Evolutionary conservation across 2,329 filamentous ascomycete genomes (phyloP).

Genomic region (Phoma sp.): DNA sequence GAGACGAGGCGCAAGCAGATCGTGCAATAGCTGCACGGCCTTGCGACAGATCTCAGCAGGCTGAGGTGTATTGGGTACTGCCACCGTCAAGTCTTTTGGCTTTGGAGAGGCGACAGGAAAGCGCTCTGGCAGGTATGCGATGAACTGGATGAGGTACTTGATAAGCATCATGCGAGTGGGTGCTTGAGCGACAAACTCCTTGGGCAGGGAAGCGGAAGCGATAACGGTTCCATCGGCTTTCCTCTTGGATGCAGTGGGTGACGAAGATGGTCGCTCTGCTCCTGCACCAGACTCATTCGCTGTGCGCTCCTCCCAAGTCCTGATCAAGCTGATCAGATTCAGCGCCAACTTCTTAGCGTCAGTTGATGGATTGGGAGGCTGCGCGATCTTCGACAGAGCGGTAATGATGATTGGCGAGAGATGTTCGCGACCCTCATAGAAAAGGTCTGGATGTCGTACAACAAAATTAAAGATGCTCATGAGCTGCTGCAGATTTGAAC

Average conservation of each 20-base stretch:
- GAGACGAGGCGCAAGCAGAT: conserved; percentile 82
- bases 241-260: conserved; percentile 73
- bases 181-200: conserved; percentile 51
- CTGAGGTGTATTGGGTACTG: conserved; percentile 50
- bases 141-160: conserved; percentile 95
- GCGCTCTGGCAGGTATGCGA: conserved; percentile 85
- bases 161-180: conserved; percentile 79
- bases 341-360: conserved; percentile 92
- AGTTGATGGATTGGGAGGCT: conserved; percentile 80
- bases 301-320: conserved; percentile 88
- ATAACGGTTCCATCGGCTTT: conserved; percentile 71
- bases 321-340: conserved; percentile 88
- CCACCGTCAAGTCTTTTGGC: conserved; percentile 50
- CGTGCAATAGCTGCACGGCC: conserved; percentile 79
- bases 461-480: conserved; percentile 98
- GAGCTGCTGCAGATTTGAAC: conserved; percentile 92
- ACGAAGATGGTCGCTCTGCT: conserved; percentile 62
- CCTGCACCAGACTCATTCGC: conserved; percentile 61
- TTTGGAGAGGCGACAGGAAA: conserved; percentile 67
- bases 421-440: conserved; percentile 93
- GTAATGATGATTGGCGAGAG: conserved; percentile 88
- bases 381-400: conserved; percentile 85
- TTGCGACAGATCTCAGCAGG: conserved; percentile 84
- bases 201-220: conserved; percentile 60
- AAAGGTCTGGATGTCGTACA: conserved; percentile 87